These are phyloP conservation scores for Onygenales sp. DNA, from an alignment of 2,329 filamentous ascomycete genomes.

Conservation along the genomic window DNA sequence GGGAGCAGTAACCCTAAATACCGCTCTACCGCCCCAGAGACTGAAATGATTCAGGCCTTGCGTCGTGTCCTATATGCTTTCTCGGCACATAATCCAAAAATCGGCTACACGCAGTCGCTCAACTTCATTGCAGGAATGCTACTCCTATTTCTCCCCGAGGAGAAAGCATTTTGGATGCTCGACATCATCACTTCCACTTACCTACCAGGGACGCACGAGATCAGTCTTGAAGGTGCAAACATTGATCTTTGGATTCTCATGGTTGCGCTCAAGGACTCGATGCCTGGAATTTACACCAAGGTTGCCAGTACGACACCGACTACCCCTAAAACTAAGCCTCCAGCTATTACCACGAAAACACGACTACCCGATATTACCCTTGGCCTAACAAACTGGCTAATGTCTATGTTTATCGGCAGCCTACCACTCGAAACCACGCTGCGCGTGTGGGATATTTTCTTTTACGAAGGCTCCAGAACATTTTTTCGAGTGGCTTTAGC, in stretches of 20 bases:
- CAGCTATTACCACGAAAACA: slow-evolving; percentile 31
- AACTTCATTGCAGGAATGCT: slow-evolving; percentile 90
- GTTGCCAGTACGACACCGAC: slow-evolving; percentile 60
- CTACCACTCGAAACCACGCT: slow-evolving; percentile 85
- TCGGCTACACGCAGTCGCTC: slow-evolving; percentile 91
- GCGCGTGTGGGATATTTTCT: slow-evolving; percentile 90
- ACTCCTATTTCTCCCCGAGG: slow-evolving; percentile 81
- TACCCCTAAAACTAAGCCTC: slow-evolving; percentile 30
- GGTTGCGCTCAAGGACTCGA: slow-evolving; percentile 69
- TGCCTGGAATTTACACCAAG: slow-evolving; percentile 78
- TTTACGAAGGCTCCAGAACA: slow-evolving; percentile 90
- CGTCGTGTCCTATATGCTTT: slow-evolving; percentile 83
- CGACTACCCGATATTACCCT: slow-evolving; percentile 81
- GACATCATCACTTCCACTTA: slow-evolving; percentile 85
- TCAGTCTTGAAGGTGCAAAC: slow-evolving; percentile 82
- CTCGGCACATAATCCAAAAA: slow-evolving; percentile 78
- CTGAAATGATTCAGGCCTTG: slow-evolving; percentile 68
- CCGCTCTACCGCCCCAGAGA: slow-evolving; percentile 45
- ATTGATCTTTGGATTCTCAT: slow-evolving; percentile 91
- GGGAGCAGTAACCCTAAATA: slow-evolving; percentile 26
- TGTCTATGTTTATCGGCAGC: slow-evolving; percentile 92
- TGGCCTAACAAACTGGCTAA: slow-evolving; percentile 93
- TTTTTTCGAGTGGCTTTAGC: slow-evolving; percentile 85
- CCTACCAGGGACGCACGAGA: slow-evolving; percentile 83
- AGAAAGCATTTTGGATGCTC: slow-evolving; percentile 85